These are phyloP conservation scores for Cryphonectria radicalis DNA, from an alignment of 2,329 filamentous ascomycete species.

Conservation along the genomic window DNA sequence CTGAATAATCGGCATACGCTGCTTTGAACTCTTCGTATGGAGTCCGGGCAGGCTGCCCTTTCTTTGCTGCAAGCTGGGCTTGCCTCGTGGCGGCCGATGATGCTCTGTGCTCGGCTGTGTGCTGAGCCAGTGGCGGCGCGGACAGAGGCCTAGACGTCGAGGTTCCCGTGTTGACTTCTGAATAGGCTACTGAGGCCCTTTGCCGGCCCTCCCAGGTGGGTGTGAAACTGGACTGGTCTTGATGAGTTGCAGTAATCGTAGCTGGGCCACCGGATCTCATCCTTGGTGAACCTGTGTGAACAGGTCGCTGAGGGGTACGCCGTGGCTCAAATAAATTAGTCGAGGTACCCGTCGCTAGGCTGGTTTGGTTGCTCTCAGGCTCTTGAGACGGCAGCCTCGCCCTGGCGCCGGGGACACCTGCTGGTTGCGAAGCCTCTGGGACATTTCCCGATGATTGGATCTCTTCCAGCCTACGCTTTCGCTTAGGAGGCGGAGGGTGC, in stretches of 20 bases:
- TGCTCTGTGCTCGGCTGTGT: neutral
- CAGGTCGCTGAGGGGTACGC: neutral
- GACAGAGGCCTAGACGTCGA: neutral
- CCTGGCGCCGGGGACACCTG: neutral
- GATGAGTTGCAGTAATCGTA: neutral
- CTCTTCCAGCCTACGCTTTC: slow-evolving; percentile 12
- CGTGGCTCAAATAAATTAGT: slow-evolving; percentile 7
- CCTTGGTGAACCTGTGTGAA: neutral
- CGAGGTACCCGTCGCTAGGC: slow-evolving; percentile 16
- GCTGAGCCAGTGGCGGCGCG: slow-evolving; percentile 10
- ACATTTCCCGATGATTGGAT: neutral
- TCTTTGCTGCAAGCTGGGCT: neutral
- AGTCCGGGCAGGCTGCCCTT: neutral
- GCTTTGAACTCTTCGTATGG: slow-evolving; percentile 37
- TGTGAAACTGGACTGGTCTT: slow-evolving; percentile 5
- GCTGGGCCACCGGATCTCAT: neutral
- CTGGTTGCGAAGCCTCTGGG: neutral
- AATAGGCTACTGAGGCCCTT: slow-evolving; percentile 1
- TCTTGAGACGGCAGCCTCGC: neutral
- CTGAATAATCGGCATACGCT: slow-evolving; percentile 38
- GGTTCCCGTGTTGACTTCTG: neutral
- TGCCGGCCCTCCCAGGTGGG: slow-evolving; percentile 25
- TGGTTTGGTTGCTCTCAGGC: neutral
- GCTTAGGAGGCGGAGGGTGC: neutral
- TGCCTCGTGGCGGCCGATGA: neutral